phyloP scores from a whole-genome alignment of 2,329 filamentous ascomycete species.

The Amphichorda felina region DNA sequence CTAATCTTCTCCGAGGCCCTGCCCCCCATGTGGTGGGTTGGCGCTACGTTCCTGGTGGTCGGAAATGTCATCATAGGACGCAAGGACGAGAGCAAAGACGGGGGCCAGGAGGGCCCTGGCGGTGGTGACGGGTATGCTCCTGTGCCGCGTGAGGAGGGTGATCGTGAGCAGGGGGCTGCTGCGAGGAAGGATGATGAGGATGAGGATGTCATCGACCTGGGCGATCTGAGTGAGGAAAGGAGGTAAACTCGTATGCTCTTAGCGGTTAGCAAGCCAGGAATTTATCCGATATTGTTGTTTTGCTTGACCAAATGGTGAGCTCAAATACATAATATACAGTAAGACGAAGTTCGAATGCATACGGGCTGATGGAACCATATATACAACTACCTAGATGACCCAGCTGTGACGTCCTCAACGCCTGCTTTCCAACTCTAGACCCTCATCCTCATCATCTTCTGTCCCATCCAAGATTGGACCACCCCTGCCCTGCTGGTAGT shows the following conservation, averaged over 20 bases:
- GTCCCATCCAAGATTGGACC: constrained; percentile 28
- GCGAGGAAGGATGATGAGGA: constrained; percentile 14
- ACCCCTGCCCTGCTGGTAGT: constrained; percentile 28
- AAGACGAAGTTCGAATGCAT: no score
- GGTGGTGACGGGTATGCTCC: constrained; percentile 14
- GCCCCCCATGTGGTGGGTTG: constrained; percentile 66
- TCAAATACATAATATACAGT: no score
- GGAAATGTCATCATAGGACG: constrained; percentile 70
- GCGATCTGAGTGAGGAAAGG: constrained; percentile 11
- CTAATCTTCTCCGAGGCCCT: constrained; percentile 61
- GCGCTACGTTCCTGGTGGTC: constrained; percentile 58
- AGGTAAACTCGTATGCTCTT: not conserved
- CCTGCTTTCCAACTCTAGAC: constrained; percentile 29
- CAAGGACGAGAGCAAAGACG: constrained; percentile 41
- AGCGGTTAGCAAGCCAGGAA: no score
- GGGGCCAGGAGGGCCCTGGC: constrained; percentile 2
- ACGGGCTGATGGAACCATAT: no score
- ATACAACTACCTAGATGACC: no score
- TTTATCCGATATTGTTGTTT: no score
- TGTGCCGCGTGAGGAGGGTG: constrained; percentile 11
- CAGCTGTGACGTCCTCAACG: no score
- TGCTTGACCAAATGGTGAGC: no score
- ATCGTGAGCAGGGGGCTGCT: constrained; percentile 8
- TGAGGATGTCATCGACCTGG: constrained; percentile 22
- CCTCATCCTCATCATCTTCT: constrained; percentile 26